Evolutionary conservation across 106 monocot genomes (phyloP), one percentile per base, ranked within the genome.

Genomic region (Vanilla planifolia): DNA sequence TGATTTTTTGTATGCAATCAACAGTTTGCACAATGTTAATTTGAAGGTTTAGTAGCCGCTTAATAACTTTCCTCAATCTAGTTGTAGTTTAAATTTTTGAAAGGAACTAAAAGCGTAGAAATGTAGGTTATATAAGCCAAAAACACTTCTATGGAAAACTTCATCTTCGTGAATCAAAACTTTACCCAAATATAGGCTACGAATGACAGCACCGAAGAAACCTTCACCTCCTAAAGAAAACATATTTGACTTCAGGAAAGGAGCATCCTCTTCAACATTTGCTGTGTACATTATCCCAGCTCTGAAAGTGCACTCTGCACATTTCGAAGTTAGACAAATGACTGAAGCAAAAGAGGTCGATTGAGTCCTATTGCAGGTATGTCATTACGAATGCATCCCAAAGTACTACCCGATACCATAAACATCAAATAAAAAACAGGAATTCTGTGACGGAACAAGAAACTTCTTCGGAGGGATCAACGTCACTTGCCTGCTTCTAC

Each of bases 211-310:
- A 64, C 72, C 89, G n/a, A 89, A 73, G 62, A 94, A 89, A 35
- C 71, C 68, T 21, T 75, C 14, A 1, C 89, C 93, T 45, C 83
- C 78, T 8, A 94, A 64, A 17, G 93, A 82, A 60, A 94, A 94
- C 85, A 94, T 94, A 42, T 83, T 94, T 30, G 80, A 79, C 65
- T 80, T 86, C 17, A 85, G 47, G 45, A 71, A 50, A 39, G 77
- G 72, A 10, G 66, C 68, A 64, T 61, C 53, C 19, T 78, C 77
- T 40, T 34, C 59, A 65, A 74, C 63, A 5, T 43, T 59, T 30
- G 89, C 75, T 58, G 72, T 37, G 63, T 94, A 94, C 93, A 94
- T 94, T 56, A 94, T 86, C 67, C 93, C 93, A 72, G 93, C 93
- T 78, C 93, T 94, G 93, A 72, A 85, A 69, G 42, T 64, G 44